These are phyloP conservation scores for Pneumocystis canis DNA, from an alignment of 1,139 yeast genomes.

Conservation along the genomic window DNA sequence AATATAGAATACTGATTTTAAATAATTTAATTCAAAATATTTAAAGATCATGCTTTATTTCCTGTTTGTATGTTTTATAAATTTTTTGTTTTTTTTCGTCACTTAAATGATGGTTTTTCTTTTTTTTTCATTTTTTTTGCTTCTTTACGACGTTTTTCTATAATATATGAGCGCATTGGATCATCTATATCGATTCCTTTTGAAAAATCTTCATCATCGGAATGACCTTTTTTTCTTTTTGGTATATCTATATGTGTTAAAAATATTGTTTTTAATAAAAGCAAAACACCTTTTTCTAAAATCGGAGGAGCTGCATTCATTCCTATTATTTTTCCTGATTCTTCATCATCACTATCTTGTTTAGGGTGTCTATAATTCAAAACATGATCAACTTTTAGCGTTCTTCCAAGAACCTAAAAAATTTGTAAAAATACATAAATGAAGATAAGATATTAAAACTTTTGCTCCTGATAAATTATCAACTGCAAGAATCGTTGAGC, in stretches of 20 bases:
- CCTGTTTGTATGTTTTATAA: not conserved
- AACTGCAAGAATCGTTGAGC: slow-evolving; percentile 70
- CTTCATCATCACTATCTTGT: slow-evolving; percentile 13
- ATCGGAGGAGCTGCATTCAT: slow-evolving; percentile 11
- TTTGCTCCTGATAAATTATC: slow-evolving; percentile 37
- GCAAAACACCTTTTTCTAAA: not conserved
- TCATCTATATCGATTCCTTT: slow-evolving; percentile 15
- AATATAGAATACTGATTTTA: too few species aligned
- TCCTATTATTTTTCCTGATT: slow-evolving; percentile 11
- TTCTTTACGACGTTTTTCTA: slow-evolving; percentile 9
- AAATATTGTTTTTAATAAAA: slow-evolving; percentile 2
- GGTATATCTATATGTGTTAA: slow-evolving; percentile 5
- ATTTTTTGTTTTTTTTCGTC: not conserved
- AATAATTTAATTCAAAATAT: too few species aligned
- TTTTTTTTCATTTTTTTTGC: not conserved
- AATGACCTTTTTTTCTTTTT: slow-evolving; percentile 4
- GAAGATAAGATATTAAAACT: not conserved
- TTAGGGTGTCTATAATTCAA: slow-evolving; percentile 40
- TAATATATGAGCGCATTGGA: slow-evolving; percentile 16
- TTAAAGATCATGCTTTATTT: not conserved
- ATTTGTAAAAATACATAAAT: slow-evolving; percentile 39
- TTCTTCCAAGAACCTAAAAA: slow-evolving; percentile 41
- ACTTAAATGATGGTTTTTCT: not conserved
- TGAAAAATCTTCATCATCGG: not conserved
- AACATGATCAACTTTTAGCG: slow-evolving; percentile 56